phyloP scores from a whole-genome alignment of 1,284 basidiomycete species.

The Rugosomyces carneus region DNA sequence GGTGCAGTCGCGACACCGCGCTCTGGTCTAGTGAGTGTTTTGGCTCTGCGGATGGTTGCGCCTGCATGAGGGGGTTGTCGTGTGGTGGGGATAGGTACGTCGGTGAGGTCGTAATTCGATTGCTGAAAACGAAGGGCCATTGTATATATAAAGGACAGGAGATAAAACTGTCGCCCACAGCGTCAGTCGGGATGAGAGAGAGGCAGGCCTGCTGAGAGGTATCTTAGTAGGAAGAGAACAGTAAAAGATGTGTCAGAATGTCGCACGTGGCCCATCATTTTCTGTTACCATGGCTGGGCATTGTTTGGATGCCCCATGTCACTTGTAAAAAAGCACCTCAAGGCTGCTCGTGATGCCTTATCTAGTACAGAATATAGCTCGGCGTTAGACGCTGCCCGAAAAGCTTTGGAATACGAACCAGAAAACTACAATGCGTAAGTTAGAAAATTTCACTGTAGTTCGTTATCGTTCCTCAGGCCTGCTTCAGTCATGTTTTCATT shows the following conservation, averaged over 20 bases:
- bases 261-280: background rate
- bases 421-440: constrained; percentile 79
- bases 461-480: background rate
- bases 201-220: constrained; percentile 19
- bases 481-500: constrained; percentile 71
- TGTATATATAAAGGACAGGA: constrained; percentile 23
- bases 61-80: constrained; percentile 48
- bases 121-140: constrained; percentile 55
- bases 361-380: constrained; percentile 65
- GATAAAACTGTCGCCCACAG: constrained; percentile 18
- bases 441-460: background rate
- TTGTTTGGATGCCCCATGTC: no score
- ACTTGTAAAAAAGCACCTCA: constrained; percentile 69
- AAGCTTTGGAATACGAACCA: constrained; percentile 67
- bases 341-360: constrained; percentile 75
- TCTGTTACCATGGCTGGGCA: no score
- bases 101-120: constrained; percentile 47
- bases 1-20: constrained; percentile 90
- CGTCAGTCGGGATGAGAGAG: constrained; percentile 19
- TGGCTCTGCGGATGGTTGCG: constrained; percentile 73
- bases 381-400: constrained; percentile 63
- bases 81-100: constrained; percentile 66
- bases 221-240: background rate
- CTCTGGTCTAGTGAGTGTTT: constrained; percentile 95
- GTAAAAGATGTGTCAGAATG: background rate